A percentile compares a stretch with the other conserved stretches of the same genome.
These are phyloP conservation scores for Aspergillus sp. DNA, from an alignment of 2,329 filamentous ascomycete species.

Conservation along the genomic window DNA sequence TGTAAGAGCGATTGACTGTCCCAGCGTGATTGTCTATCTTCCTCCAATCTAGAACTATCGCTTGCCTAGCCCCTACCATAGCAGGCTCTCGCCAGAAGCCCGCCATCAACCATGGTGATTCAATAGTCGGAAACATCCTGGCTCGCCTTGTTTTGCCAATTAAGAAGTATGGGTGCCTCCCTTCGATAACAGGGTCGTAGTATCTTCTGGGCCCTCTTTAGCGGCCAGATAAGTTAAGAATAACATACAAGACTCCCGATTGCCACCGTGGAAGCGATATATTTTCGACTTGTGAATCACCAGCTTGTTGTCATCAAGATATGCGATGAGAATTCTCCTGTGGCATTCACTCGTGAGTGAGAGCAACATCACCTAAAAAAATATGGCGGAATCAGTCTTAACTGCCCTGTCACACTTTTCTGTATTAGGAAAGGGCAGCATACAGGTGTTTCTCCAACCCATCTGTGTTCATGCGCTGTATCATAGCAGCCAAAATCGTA, in stretches of 20 bases:
- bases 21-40: too few species aligned
- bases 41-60: too few species aligned
- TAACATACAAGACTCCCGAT: not conserved
- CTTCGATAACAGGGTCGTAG: not conserved
- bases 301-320: not conserved
- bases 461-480: not conserved
- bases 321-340: not conserved
- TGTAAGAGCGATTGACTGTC: too few species aligned
- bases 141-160: not conserved
- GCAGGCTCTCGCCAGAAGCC: not conserved
- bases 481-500: not conserved
- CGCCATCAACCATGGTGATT: not conserved
- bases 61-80: not conserved
- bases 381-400: not conserved
- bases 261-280: not conserved
- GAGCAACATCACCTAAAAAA: not conserved
- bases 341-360: not conserved
- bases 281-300: not conserved
- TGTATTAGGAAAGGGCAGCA: not conserved
- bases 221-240: not conserved
- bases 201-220: not conserved
- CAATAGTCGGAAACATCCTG: not conserved
- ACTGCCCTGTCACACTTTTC: not conserved
- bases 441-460: not conserved
- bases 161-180: not conserved